These are phyloP conservation scores for Ceratobasidium sp. DNA, from an alignment of 1,284 basidiomycete species.

Conservation along the genomic window DNA sequence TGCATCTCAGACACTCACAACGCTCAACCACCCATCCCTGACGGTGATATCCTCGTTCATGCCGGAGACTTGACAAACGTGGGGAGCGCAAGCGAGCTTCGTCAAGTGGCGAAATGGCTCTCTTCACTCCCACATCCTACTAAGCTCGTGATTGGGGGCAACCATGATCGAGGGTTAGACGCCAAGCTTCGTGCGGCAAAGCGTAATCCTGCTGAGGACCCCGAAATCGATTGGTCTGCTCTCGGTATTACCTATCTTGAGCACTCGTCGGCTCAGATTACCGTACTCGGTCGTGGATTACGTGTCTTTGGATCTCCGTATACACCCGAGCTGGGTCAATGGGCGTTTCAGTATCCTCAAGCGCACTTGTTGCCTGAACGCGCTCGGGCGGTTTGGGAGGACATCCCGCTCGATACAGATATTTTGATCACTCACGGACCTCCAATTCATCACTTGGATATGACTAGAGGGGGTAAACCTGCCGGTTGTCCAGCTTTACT, in stretches of 20 bases:
- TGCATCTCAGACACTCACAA: slow-evolving; percentile 63
- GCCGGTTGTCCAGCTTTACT: slow-evolving; percentile 58
- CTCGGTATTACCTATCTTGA: slow-evolving; percentile 56
- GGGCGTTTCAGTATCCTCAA: slow-evolving; percentile 59
- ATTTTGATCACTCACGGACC: slow-evolving; percentile 64
- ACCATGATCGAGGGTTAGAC: slow-evolving; percentile 58
- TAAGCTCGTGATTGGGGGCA: slow-evolving; percentile 62
- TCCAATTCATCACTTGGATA: slow-evolving; percentile 58
- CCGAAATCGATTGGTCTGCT: slow-evolving; percentile 26
- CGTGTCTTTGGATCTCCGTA: slow-evolving; percentile 58
- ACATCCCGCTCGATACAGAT: slow-evolving; percentile 57
- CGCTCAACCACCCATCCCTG: slow-evolving; percentile 54
- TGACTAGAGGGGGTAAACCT: slow-evolving; percentile 29
- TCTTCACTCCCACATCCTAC: slow-evolving; percentile 57
- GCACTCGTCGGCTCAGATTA: slow-evolving; percentile 53
- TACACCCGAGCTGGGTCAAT: slow-evolving; percentile 57
- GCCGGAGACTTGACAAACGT: slow-evolving; percentile 60
- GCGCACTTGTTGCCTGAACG: slow-evolving; percentile 45
- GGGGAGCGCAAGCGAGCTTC: slow-evolving; percentile 57
- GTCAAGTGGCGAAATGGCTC: slow-evolving; percentile 55
- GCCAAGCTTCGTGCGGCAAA: slow-evolving; percentile 26
- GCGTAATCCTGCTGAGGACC: not conserved
- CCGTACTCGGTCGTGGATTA: slow-evolving; percentile 54
- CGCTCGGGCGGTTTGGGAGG: slow-evolving; percentile 51
- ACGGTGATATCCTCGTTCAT: slow-evolving; percentile 64